Evolutionary conservation across 2,329 filamentous ascomycete species (phyloP), one percentile per base, ranked within the genome.

Genomic region (Paramyrothecium roridum): DNA sequence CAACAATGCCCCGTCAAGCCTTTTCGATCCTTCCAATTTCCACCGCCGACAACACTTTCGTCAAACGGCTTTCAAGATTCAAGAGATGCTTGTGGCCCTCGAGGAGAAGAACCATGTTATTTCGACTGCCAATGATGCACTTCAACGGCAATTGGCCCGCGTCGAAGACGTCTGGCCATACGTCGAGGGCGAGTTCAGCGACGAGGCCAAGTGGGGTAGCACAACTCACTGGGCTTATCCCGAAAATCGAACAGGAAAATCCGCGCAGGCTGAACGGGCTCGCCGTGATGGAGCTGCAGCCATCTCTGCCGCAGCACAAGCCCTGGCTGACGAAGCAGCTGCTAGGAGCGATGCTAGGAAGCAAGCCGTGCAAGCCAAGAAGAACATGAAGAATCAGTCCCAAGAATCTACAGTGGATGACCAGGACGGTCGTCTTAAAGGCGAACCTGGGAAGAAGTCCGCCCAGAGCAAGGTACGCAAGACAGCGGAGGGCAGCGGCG

Each of bases 41-140:
- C 81, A 81, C 52, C 84, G 87, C 60, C 86, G 91, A 61, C 84
- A 89, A 65, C 78, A 93, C 46, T 96, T 93, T 69, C 85, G 87
- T 64, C 87, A 91, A 57, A 86, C 93, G 53, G 87, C 91, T 40
- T 81, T 86, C 64, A 88, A 89, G 61, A 87, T 96, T 52, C 85
- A 88, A 61, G 89, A 93, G 63, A 89, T 98, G 79, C 85, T 98
- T 48, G 85, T 91, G 50, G 93, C 93, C 1, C 82, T 98, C 40
- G 95, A 99, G 67, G 95, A 99, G 75, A 99, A 99, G 76, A 96
- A 97, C 63, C 93, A 97, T 63, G 95, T 99, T 63, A 89, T 98
- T 55, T 89, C 90, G 40, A 96, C 93, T 17, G 93, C 95, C 54
- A 95, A 93, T 65, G 90, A 96, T 63, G 91, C 93, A 48, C 84